A percentile compares a stretch with the other conserved stretches of the same genome.
phyloP scores from a whole-genome alignment of 176 grass and related monocot species.

The Microstegium vimineum region DNA sequence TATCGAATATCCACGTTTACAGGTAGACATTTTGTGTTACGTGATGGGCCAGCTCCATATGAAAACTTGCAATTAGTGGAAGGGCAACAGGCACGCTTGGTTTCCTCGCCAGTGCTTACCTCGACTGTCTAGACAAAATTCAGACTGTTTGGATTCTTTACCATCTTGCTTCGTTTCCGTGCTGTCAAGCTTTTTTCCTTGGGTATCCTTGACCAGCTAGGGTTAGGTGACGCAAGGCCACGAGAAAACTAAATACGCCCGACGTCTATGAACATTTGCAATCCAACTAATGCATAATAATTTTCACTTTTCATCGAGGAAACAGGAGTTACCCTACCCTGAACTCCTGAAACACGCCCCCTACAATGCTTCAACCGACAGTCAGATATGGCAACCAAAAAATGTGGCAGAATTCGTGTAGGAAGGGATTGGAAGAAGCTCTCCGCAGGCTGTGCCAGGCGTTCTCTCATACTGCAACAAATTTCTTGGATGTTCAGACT shows the following conservation, averaged over 20 bases:
- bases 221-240: background rate
- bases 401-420: conserved; percentile 14
- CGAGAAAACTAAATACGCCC: background rate
- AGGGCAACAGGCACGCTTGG: background rate
- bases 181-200: background rate
- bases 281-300: background rate
- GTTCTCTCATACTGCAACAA: background rate
- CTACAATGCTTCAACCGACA: conserved; percentile 29
- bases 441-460: background rate
- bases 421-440: background rate
- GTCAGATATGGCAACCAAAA: conserved; percentile 28
- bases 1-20: background rate
- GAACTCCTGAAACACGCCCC: conserved; percentile 25
- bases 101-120: background rate
- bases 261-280: conserved; percentile 21
- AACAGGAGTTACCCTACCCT: background rate
- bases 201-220: background rate
- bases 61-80: background rate
- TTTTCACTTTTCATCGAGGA: background rate
- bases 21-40: background rate
- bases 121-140: background rate
- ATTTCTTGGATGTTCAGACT: conserved; percentile 7
- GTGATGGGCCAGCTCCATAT: background rate
- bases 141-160: background rate
- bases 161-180: background rate